A percentile compares a stretch with the other conserved stretches of the same genome.
phyloP scores from a whole-genome alignment of 1,284 basidiomycete species.

The Pyrrhoderma lamaoense region DNA sequence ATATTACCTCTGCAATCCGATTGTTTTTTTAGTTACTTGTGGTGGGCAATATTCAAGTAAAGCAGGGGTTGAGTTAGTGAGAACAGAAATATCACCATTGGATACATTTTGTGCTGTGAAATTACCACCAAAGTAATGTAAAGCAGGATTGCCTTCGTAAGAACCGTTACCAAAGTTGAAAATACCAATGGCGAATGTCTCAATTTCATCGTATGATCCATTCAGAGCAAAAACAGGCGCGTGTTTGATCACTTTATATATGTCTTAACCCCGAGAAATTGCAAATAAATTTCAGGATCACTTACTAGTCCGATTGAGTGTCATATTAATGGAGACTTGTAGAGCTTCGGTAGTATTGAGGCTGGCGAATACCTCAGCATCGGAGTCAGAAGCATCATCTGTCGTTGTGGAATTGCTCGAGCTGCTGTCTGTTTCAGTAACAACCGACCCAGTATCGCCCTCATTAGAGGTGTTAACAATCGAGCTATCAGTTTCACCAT shows the following conservation, averaged over 20 bases:
- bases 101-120: constrained; percentile 8
- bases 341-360: constrained; percentile 4
- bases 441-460: neutral
- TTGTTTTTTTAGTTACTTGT: neutral
- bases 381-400: neutral
- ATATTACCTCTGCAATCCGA: constrained; percentile 2
- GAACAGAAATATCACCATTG: constrained; percentile 4
- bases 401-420: neutral
- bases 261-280: neutral
- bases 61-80: constrained; percentile 16
- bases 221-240: constrained; percentile 11
- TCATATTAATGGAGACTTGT: constrained; percentile 10
- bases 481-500: neutral
- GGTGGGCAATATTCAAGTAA: constrained; percentile 13
- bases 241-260: constrained; percentile 1
- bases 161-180: constrained; percentile 9
- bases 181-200: constrained; percentile 11
- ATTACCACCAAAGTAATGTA: constrained; percentile 11
- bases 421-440: neutral
- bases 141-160: neutral
- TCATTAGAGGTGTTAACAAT: neutral
- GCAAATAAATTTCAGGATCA: too few relatives aligned
- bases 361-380: constrained; percentile 1
- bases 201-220: constrained; percentile 7
- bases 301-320: constrained; percentile 6